Percentiles rank a stretch among this genome's conserved stretches.
Evolutionary conservation across 192 early-diverging fungal genomes (phyloP).

Genomic region (Geranomyces variabilis): DNA sequence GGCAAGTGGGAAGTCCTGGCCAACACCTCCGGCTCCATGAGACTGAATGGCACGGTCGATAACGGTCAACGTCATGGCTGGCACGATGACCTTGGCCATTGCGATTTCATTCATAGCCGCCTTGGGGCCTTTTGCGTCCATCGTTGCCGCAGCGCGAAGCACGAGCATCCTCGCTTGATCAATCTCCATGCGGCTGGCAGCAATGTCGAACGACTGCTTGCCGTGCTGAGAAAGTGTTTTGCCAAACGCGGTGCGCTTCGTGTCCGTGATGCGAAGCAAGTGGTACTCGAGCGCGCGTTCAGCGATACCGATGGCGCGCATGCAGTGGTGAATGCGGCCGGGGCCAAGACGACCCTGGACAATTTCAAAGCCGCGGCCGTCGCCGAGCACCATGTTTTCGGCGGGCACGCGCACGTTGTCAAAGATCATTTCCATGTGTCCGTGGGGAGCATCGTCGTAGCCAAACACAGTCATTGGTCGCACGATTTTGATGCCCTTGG

Average conservation of each 20-base stretch:
- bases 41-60: slow-evolving; percentile 94
- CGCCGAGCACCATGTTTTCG: slow-evolving; percentile 88
- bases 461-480: slow-evolving; percentile 89
- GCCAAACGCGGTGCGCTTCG: slow-evolving; percentile 83
- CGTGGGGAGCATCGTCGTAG: slow-evolving; percentile 95
- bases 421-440: slow-evolving; percentile 94
- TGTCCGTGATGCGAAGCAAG: slow-evolving; percentile 78
- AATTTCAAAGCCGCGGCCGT: slow-evolving; percentile 98
- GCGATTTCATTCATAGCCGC: slow-evolving; percentile 90
- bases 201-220: slow-evolving; percentile 80
- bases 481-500: slow-evolving; percentile 81
- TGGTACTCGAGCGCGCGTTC: slow-evolving; percentile 90
- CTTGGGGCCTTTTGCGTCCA: slow-evolving; percentile 88
- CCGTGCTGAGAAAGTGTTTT: slow-evolving; percentile 83
- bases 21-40: slow-evolving; percentile 89
- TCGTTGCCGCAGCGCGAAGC: slow-evolving; percentile 87
- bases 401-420: slow-evolving; percentile 84
- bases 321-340: slow-evolving; percentile 97
- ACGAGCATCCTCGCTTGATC: slow-evolving; percentile 92
- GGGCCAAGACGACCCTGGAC: slow-evolving; percentile 97
- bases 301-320: slow-evolving; percentile 92
- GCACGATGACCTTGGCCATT: slow-evolving; percentile 94
- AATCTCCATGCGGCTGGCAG: slow-evolving; percentile 84
- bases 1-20: slow-evolving; percentile 82
- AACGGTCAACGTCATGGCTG: slow-evolving; percentile 72